Evolutionary conservation across 257 asterid species (phyloP).

Genomic region (Paulownia fortunei): DNA sequence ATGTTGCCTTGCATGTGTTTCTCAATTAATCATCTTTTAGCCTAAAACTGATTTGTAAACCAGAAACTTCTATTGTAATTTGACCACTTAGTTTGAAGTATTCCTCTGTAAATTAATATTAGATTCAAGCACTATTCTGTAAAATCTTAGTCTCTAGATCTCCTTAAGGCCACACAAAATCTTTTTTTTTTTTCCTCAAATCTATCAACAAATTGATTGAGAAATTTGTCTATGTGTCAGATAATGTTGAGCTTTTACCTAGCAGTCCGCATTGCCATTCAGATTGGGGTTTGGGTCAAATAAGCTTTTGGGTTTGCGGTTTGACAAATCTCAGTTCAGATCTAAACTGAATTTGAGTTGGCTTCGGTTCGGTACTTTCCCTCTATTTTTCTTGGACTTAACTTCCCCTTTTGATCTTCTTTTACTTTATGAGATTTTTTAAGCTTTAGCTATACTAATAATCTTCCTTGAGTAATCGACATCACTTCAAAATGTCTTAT

Average conservation of each 20-base stretch:
- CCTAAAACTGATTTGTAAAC: background rate
- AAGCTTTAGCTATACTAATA: background rate
- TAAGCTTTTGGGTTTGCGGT: background rate
- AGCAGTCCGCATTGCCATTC: background rate
- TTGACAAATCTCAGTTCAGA: background rate
- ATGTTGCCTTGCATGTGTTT: constrained; percentile 5
- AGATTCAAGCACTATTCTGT: background rate
- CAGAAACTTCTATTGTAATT: background rate
- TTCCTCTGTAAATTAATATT: background rate
- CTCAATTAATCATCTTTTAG: background rate
- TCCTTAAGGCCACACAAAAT: background rate
- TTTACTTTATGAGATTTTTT: background rate
- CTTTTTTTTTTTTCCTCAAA: background rate
- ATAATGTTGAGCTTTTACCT: background rate
- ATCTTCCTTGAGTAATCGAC: constrained; percentile 5
- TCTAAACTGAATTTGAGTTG: background rate
- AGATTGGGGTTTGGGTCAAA: background rate
- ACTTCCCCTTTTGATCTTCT: background rate
- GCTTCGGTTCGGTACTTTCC: background rate
- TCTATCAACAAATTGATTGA: background rate
- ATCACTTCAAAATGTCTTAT: background rate
- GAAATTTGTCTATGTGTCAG: background rate
- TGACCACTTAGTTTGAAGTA: background rate
- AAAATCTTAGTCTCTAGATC: background rate
- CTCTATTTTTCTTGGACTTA: background rate